phyloP scores from a whole-genome alignment of 1,284 basidiomycete species.

The Heterobasidion irregulare region DNA sequence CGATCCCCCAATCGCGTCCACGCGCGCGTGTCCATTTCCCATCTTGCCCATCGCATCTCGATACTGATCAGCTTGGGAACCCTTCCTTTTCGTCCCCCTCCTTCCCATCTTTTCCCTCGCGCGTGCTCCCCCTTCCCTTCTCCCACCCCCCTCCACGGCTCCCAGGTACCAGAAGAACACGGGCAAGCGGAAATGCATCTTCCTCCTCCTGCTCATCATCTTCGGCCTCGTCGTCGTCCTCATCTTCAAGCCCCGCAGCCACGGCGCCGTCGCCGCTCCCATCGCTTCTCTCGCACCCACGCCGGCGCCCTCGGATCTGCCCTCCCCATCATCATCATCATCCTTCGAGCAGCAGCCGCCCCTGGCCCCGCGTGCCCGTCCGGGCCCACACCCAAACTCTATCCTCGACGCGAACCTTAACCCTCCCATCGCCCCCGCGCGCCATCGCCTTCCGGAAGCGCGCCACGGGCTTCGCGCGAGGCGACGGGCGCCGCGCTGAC shows the following conservation, averaged over 20 bases:
- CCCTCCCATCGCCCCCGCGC: no score
- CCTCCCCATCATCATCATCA: not conserved
- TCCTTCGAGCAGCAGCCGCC: not conserved
- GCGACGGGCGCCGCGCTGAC: no score
- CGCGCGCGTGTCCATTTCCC: no score
- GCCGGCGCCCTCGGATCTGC: not conserved
- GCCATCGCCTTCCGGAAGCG: no score
- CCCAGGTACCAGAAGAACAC: slow-evolving; percentile 87
- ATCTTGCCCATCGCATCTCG: not conserved
- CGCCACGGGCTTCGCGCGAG: no score
- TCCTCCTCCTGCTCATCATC: slow-evolving; percentile 86
- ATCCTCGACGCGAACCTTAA: no score
- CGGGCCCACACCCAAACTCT: no score
- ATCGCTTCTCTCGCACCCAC: slow-evolving; percentile 3
- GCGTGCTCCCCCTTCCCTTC: not conserved
- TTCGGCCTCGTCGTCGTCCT: slow-evolving; percentile 76
- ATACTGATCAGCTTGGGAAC: not conserved
- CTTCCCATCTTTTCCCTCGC: not conserved
- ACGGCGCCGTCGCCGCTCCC: slow-evolving; percentile 13
- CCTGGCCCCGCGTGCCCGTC: not conserved
- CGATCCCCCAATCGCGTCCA: no score
- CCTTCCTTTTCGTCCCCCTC: not conserved
- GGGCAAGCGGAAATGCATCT: slow-evolving; percentile 87
- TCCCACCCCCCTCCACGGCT: not conserved
- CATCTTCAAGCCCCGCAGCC: slow-evolving; percentile 71